Evolutionary conservation across 83 land plant genomes (phyloP).

Genomic region (Thuja plicata): DNA sequence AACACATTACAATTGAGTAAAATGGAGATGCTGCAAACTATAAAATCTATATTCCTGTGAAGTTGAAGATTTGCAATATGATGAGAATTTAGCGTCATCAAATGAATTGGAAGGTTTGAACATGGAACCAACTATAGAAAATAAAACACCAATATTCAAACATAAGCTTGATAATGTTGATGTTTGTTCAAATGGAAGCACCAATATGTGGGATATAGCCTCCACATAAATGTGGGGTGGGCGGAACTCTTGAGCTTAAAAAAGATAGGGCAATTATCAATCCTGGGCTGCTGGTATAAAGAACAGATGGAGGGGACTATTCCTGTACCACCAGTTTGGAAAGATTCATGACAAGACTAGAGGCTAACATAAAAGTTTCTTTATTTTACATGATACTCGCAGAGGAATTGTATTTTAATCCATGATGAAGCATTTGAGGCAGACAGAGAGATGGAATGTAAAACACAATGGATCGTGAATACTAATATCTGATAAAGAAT

Average conservation of each 20-base stretch:
- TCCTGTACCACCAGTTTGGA: neutral
- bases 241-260: neutral
- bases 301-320: neutral
- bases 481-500: neutral
- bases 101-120: neutral
- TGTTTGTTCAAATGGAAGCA: neutral
- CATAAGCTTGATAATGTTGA: neutral
- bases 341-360: neutral
- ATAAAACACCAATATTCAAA: neutral
- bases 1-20: too few relatives aligned
- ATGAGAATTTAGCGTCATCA: neutral
- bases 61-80: neutral
- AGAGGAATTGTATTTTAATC: neutral
- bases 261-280: neutral
- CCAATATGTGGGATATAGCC: neutral
- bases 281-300: neutral
- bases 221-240: neutral
- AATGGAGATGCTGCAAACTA: neutral
- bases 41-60: neutral
- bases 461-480: neutral
- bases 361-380: neutral
- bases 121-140: neutral
- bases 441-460: neutral
- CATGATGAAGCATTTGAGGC: neutral
- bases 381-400: neutral